Evolutionary conservation across 2,329 filamentous ascomycete species (phyloP).

Genomic region (Sporothrix pallida): DNA sequence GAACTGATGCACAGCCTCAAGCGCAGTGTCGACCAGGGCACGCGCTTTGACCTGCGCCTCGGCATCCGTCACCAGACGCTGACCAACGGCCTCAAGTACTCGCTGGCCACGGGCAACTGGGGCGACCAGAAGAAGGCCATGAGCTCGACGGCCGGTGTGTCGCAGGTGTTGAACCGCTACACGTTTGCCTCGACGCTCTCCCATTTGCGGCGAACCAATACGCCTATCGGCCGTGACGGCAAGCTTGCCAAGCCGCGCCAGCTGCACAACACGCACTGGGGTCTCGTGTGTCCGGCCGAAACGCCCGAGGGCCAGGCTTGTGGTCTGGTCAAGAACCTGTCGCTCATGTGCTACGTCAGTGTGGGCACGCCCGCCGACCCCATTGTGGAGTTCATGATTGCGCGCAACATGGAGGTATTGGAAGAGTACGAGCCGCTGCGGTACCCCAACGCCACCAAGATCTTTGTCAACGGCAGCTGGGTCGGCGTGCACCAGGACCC

Average conservation of each 20-base stretch:
- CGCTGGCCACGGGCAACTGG: constrained; percentile 97
- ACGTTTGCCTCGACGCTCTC: constrained; percentile 96
- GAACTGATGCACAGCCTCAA: constrained; percentile 92
- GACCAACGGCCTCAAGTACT: constrained; percentile 95
- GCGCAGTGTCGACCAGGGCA: constrained; percentile 85
- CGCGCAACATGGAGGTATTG: constrained; percentile 92
- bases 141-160: constrained; percentile 93
- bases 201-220: constrained; percentile 96
- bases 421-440: constrained; percentile 90
- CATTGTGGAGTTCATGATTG: constrained; percentile 93
- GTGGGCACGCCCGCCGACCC: constrained; percentile 91
- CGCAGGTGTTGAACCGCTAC: constrained; percentile 96
- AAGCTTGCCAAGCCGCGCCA: constrained; percentile 98
- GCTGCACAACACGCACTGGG: constrained; percentile 98
- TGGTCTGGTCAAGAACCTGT: constrained; percentile 96
- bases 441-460: constrained; percentile 92
- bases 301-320: constrained; percentile 98
- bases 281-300: constrained; percentile 93
- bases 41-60: constrained; percentile 87
- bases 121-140: constrained; percentile 99
- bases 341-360: constrained; percentile 97
- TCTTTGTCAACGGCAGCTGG: constrained; percentile 98
- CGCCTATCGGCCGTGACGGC: constrained; percentile 94
- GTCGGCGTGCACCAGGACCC: constrained; percentile 93
- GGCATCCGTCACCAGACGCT: constrained; percentile 91